These are phyloP conservation scores for Artemisia tridentata DNA, from an alignment of 129 eudicot species.

Conservation along the genomic window DNA sequence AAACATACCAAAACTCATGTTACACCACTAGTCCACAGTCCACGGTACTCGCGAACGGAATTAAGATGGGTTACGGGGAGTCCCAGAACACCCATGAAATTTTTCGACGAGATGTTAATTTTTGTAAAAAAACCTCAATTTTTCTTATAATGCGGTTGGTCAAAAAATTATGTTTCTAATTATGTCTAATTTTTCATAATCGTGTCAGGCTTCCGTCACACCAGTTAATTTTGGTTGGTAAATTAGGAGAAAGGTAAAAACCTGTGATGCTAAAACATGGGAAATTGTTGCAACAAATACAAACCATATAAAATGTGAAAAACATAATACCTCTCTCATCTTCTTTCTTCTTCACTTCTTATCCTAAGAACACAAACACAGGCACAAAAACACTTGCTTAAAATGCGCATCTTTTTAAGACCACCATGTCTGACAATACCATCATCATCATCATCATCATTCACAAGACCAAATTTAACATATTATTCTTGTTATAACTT, in stretches of 20 bases:
- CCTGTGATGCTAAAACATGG: slow-evolving; percentile 12
- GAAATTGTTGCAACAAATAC: slow-evolving; percentile 25
- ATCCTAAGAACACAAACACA: slow-evolving; percentile 16
- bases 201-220: too few relatives aligned
- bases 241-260: not conserved
- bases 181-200: too few relatives aligned
- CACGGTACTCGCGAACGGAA: too few relatives aligned
- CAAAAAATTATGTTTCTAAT: too few relatives aligned
- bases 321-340: not conserved
- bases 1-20: too few relatives aligned
- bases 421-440: slow-evolving; percentile 54
- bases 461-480: slow-evolving; percentile 30
- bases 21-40: too few relatives aligned
- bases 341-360: slow-evolving; percentile 26
- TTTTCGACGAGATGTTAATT: too few relatives aligned
- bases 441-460: slow-evolving; percentile 11
- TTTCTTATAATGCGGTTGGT: too few relatives aligned
- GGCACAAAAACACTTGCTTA: not conserved
- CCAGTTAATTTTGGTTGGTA: not conserved
- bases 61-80: too few relatives aligned
- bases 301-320: slow-evolving; percentile 27
- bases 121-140: too few relatives aligned
- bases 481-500: slow-evolving; percentile 23
- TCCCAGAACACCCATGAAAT: too few relatives aligned
- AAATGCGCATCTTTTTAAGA: slow-evolving; percentile 39